Base-by-base conservation (phyloP, 306 rosid species). In the Cercis canadensis region DNA sequence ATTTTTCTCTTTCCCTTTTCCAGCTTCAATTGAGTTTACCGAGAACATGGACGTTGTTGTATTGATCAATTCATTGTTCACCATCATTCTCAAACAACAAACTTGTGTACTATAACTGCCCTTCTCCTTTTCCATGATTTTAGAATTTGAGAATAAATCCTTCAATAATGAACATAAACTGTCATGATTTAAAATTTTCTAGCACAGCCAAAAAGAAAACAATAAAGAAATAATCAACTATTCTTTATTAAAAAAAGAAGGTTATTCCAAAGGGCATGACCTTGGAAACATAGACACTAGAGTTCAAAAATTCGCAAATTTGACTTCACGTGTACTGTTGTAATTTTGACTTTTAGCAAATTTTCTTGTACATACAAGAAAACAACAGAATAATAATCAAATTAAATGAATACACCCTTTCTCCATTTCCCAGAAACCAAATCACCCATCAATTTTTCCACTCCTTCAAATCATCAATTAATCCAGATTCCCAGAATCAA, bases 381-480 rank as follows among this genome's bases (percentile, higher is more conserved):
- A 59, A 32, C 7, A n/a, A 45, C 33, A 31, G n/a, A 16, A 57
- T 0, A 59, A 2, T 4, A 41, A 18, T 31, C 11, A 41, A 62
- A 41, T 18, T 37, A 31, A 16, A 29, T 47, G 18, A 5, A 14
- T 51, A 14, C 68, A 37, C 50, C 55, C 14, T 52, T 15, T 33
- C 47, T 10, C 46, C 8, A 34, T 61, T 68, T 61, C 75, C 17
- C 67, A 53, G 44, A 74, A 11, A 32, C 33, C 65, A 64, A 34
- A 54, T 39, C 21, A 29, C 55, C 62, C 21, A 32, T 17, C 16
- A 11, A 31, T n/a, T 4, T 21, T 9, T 2, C 39, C 69, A 36
- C 13, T 15, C 17, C 21, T 11, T 34, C 31, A 24, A 43, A 50
- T 65, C 21, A 32, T 17, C 16, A 11, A 31, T 4, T 21, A 29